These are phyloP conservation scores for Podospora fimiseda DNA, from an alignment of 495 filamentous ascomycete genomes.

Conservation along the genomic window DNA sequence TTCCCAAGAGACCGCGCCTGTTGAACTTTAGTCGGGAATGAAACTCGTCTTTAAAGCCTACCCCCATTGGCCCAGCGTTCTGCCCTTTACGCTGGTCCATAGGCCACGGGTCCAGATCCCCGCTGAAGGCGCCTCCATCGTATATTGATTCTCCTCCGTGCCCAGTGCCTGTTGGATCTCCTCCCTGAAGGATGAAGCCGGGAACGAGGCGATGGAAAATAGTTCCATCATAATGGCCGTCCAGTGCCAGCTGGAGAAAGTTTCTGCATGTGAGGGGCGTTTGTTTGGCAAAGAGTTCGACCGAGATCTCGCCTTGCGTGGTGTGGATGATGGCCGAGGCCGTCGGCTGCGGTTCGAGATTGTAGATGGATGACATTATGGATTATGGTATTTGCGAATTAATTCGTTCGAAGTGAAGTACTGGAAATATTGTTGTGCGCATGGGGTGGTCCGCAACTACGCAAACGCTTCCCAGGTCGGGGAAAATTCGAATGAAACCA, in stretches of 20 bases:
- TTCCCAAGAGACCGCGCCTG: constrained; percentile 80
- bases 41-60: constrained; percentile 80
- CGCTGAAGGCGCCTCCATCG: constrained; percentile 72
- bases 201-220: constrained; percentile 91
- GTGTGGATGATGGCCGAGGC: constrained; percentile 87
- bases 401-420: neutral
- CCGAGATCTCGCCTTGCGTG: constrained; percentile 75
- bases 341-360: constrained; percentile 87
- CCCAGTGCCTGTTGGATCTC: constrained; percentile 77
- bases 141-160: constrained; percentile 88
- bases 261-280: constrained; percentile 86
- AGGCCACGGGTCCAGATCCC: constrained; percentile 50
- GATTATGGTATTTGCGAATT: neutral
- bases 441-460: too few species aligned
- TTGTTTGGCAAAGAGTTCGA: constrained; percentile 92
- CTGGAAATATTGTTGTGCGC: too few species aligned
- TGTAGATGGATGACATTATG: constrained; percentile 82
- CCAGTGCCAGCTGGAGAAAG: constrained; percentile 90
- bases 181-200: constrained; percentile 89
- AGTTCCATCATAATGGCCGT: constrained; percentile 89
- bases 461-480: neutral
- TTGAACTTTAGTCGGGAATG: constrained; percentile 91
- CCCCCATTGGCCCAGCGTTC: constrained; percentile 46
- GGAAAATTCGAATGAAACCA: neutral
- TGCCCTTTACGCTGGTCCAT: constrained; percentile 56